These are phyloP conservation scores for Phytophthora citricola DNA, from an alignment of 352 stramenopile species.

Conservation along the genomic window DNA sequence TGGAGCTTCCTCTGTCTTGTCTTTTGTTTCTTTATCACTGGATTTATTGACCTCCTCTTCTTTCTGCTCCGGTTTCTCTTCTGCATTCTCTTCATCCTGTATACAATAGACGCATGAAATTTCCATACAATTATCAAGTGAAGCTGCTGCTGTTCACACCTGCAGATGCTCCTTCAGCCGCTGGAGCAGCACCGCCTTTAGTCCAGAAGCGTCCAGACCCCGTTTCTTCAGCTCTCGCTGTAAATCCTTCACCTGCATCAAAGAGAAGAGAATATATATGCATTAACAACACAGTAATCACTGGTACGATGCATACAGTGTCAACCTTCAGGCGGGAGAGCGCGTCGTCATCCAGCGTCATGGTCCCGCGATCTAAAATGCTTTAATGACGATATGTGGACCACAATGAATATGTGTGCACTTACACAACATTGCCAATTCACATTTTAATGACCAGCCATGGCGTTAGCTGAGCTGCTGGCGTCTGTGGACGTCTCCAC, in stretches of 20 bases:
- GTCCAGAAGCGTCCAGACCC: conserved; percentile 43
- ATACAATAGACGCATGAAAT: too few species aligned
- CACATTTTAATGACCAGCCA: too few species aligned
- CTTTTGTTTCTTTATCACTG: background rate
- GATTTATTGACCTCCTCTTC: background rate
- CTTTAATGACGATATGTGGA: too few species aligned
- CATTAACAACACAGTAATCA: too few species aligned
- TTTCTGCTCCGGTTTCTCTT: conserved; percentile 3
- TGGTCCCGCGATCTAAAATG: background rate
- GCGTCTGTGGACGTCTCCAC: background rate
- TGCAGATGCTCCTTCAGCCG: conserved; percentile 47
- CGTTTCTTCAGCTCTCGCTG: conserved; percentile 52
- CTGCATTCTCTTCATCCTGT: conserved; percentile 11
- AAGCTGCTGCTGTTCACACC: conserved; percentile 8
- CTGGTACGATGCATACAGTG: too few species aligned
- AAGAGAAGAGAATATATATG: background rate
- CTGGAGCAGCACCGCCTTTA: conserved; percentile 51
- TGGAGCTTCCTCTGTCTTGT: background rate
- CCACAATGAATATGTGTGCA: too few species aligned
- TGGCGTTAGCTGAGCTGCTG: background rate
- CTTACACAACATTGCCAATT: too few species aligned
- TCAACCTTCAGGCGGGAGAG: conserved; percentile 35
- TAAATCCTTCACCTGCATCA: conserved; percentile 61
- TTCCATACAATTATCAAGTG: too few species aligned
- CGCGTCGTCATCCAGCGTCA: conserved; percentile 26